Base-by-base conservation (phyloP, 2,329 filamentous ascomycete genomes). In the Nakataea oryzae region DNA sequence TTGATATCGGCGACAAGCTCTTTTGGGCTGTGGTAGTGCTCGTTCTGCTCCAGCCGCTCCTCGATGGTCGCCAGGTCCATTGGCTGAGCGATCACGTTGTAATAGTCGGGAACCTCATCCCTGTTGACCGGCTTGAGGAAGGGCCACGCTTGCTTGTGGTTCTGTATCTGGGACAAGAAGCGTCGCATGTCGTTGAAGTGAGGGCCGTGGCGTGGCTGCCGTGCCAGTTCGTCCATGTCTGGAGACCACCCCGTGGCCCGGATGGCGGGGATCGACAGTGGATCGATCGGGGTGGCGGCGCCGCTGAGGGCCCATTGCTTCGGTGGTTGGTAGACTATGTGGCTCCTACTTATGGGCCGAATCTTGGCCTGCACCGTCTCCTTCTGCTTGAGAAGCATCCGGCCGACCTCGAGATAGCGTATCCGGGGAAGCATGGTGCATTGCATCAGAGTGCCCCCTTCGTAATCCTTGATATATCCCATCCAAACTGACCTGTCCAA, bases 391-490 rank as follows among this genome's bases (percentile, higher is more conserved):
- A 89, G 76, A 6, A 91, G 77, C 86, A 91, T 88, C 58, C 87
- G 81, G 2, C 85, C 83, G 32, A 79, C 78, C 71, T 91, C 87
- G 3, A 91, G 80, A 70, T 91, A 91, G 54, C 88, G 84, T 57
- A 90, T 88, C 67, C 83, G 85, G 14, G 88, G 88, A 14, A 91
- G 79, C 88, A 91, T 91, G 58, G 83, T 85, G 67, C 88, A 91
- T 71, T 91, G 88, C 88, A 91, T 91, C 67, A 91, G 89, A 0
- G 88, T 91, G 60, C 88, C 88, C 61, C 88, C 88, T 74, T 91
- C 88, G 71, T 91, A 91, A 71, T 91, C 88, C 70, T 91, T 91
- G 74, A 91, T 91, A 70, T 90, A 91, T 13, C 88, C 88, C 88
- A 90, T 90, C 88, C 88, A 91, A 54, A 85, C 83, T 4, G 83